These are phyloP conservation scores for Alisma plantagoaquatica DNA, from an alignment of 106 monocot genomes.

Conservation along the genomic window DNA sequence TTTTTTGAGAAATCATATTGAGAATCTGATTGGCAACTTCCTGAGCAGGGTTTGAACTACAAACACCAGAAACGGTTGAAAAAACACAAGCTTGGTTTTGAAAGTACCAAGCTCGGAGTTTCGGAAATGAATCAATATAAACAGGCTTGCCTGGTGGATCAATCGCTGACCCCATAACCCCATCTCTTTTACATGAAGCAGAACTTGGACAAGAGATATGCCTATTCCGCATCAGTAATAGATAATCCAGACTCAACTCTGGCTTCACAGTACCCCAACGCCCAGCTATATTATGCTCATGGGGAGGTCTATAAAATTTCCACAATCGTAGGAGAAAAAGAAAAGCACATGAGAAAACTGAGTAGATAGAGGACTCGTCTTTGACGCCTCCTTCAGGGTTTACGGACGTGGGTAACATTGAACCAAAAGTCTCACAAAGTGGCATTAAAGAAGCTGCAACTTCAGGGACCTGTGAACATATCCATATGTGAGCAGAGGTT, in stretches of 20 bases:
- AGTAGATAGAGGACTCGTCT: conserved; percentile 52
- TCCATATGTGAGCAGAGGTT: not conserved
- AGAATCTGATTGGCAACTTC: conserved; percentile 65
- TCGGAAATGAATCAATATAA: conserved; percentile 80
- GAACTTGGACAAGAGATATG: conserved; percentile 14
- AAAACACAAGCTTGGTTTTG: conserved; percentile 86
- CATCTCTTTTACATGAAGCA: conserved; percentile 8
- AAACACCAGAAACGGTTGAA: conserved; percentile 70
- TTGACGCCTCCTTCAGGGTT: conserved; percentile 14
- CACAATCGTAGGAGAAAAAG: conserved; percentile 75
- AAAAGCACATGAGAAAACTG: conserved; percentile 84
- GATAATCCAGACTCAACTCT: conserved; percentile 77
- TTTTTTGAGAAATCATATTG: conserved; percentile 73
- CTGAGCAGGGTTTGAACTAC: conserved; percentile 60
- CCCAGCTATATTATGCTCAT: conserved; percentile 71
- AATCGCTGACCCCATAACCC: not conserved
- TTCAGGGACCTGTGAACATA: conserved; percentile 66
- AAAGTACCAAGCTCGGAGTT: conserved; percentile 74
- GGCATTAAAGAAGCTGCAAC: conserved; percentile 78
- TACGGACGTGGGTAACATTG: conserved; percentile 45
- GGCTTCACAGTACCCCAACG: conserved; percentile 73
- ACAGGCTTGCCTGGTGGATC: conserved; percentile 30
- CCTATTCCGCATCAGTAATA: conserved; percentile 59
- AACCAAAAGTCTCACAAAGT: conserved; percentile 80
- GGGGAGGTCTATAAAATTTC: conserved; percentile 86